Evolutionary conservation across 768 basidiomycete genomes (phyloP), one percentile per base, ranked within the genome.

Genomic region (Glaciozyma antarctica): DNA sequence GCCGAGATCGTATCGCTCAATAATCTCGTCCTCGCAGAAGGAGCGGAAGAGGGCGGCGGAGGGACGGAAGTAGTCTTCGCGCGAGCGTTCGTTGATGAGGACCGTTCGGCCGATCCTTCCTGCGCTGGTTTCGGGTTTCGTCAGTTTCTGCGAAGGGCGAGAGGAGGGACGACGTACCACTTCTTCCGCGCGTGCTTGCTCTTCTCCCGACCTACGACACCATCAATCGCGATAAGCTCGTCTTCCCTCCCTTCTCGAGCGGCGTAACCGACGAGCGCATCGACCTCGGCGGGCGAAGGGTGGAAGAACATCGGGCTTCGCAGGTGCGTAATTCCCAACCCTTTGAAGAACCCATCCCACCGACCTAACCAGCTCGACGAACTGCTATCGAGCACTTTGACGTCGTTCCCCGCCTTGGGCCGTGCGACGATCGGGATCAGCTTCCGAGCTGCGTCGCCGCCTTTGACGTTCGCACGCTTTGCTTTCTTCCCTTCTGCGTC

Each of bases 251-350:
- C 65, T 30, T 9, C 45, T 12, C 63, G 15, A 26, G 55, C 48
- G 12, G 74, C 63, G 48, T 69, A 73, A 10, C 68, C 60, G n/a
- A 73, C 61, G 13, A 75, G 59, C 12, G 69, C 69, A 45, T 75
- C 69, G 21, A 62, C 55, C 34, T 74, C 74, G 4, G 72, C 63
- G 5, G 74, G 73, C 21, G 57, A 30, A 0, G 70, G 67, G 52
- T 75, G 73, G 34, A 74, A 75, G 28, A 73, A 62, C 67, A 75
- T 71, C 15, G 74, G 74, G 16, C 63, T 66, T 17, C 74, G 64
- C 6, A 75, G 61, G 32, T 70, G 65, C 17, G n/a, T 30, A 64
- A 75, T 73, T 44, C 57, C 21, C 16, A 75, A 59, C 0, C 65
- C 66, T 13, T n/a, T n/a, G 58, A 73, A 73, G 34, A 58, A 69